These are phyloP conservation scores for Neonothopanus nambi DNA, from an alignment of 1,284 basidiomycete genomes.

Conservation along the genomic window DNA sequence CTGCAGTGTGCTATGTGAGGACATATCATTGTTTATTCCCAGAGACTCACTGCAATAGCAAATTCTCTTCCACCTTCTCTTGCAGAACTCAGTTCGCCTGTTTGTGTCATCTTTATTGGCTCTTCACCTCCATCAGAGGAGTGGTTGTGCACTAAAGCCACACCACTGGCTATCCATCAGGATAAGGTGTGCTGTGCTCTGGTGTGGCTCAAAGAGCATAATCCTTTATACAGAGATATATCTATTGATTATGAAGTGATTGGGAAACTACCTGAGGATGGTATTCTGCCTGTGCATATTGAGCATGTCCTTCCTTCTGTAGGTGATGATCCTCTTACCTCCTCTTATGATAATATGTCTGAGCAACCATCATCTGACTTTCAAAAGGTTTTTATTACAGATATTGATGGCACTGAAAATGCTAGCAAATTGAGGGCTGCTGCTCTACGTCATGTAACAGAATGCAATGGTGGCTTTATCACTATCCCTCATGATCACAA, in stretches of 20 bases:
- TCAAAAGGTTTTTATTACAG: slow-evolving; percentile 31
- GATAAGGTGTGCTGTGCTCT: slow-evolving; percentile 23
- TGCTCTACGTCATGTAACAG: slow-evolving; percentile 32
- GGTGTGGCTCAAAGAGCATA: slow-evolving; percentile 33
- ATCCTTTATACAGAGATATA: slow-evolving; percentile 32
- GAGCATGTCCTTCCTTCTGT: slow-evolving; percentile 22
- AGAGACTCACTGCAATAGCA: not conserved
- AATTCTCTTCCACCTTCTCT: slow-evolving; percentile 4
- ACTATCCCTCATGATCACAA: slow-evolving; percentile 28
- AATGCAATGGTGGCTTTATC: slow-evolving; percentile 28
- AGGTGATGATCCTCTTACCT: slow-evolving; percentile 20
- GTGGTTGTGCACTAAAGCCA: slow-evolving; percentile 1
- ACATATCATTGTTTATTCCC: slow-evolving; percentile 8
- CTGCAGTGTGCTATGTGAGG: slow-evolving; percentile 8
- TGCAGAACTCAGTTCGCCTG: not conserved
- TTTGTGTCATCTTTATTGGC: slow-evolving; percentile 9
- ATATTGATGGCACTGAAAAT: slow-evolving; percentile 28
- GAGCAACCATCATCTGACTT: slow-evolving; percentile 15
- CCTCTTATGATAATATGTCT: slow-evolving; percentile 23
- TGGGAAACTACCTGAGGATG: slow-evolving; percentile 15
- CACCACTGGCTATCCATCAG: not conserved
- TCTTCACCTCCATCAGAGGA: not conserved
- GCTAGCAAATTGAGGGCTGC: slow-evolving; percentile 30
- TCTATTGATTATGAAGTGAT: slow-evolving; percentile 26
- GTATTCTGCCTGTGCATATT: slow-evolving; percentile 28